Evolutionary conservation across 139 green algal genomes (phyloP).

Genomic region (Eudorina sp.): DNA sequence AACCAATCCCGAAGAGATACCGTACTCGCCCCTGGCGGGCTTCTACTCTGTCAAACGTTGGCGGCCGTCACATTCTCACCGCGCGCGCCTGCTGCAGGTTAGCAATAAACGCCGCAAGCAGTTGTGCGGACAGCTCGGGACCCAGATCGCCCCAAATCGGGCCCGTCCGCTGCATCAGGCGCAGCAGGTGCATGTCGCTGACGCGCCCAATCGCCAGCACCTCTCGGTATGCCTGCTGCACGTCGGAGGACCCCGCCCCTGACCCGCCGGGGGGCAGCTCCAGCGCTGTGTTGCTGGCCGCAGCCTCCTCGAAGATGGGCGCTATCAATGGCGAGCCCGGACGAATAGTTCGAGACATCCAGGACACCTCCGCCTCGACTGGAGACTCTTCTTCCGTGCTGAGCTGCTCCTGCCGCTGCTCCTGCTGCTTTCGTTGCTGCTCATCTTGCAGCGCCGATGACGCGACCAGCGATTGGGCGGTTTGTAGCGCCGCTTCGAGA

Average conservation of each 20-base stretch:
- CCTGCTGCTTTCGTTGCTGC: neutral
- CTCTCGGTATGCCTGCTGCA: constrained; percentile 52
- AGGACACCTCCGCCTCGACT: neutral
- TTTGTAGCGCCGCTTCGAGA: constrained; percentile 3
- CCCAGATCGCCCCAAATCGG: constrained; percentile 54
- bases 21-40: no score
- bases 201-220: constrained; percentile 38
- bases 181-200: constrained; percentile 53
- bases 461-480: neutral
- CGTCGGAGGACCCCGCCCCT: constrained; percentile 9
- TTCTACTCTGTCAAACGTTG: no score
- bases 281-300: no score
- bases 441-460: neutral
- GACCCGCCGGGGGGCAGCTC: no score
- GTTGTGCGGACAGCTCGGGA: constrained; percentile 4
- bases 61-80: constrained; percentile 5
- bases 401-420: neutral
- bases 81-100: constrained; percentile 28
- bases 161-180: constrained; percentile 51
- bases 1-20: no score
- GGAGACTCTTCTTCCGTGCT: no score
- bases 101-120: constrained; percentile 56
- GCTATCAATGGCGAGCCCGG: neutral
- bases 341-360: neutral
- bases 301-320: no score